Conservation (phyloP, 768 basidiomycete genomes). For the Lyophyllum atratum region DNA sequence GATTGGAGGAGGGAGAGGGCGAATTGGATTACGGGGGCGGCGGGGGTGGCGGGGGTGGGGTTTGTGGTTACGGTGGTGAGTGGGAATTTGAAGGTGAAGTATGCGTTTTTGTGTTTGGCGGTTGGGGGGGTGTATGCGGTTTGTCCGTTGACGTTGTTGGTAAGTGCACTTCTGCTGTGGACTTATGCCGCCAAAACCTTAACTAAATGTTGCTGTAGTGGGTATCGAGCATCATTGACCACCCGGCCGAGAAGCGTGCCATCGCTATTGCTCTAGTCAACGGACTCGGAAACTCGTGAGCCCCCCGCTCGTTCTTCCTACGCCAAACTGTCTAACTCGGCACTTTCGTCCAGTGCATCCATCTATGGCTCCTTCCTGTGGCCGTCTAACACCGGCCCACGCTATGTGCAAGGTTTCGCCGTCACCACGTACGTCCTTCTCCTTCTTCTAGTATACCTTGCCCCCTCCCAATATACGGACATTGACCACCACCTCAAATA, state of each 20-base stretch:
- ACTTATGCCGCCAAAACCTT: too few species aligned
- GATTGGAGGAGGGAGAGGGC: not conserved
- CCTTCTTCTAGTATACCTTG: not conserved
- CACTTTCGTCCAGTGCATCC: not conserved
- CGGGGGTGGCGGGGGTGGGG: not conserved
- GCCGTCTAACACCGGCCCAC: not conserved
- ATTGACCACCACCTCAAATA: not conserved
- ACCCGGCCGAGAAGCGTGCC: not conserved
- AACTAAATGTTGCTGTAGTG: not conserved
- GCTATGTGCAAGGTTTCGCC: not conserved
- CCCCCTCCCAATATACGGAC: not conserved
- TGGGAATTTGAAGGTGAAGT: not conserved
- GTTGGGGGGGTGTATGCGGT: not conserved
- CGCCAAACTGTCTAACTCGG: not conserved
- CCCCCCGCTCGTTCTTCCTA: not conserved
- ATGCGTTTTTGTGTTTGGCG: slow-evolving; percentile 1
- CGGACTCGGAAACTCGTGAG: not conserved
- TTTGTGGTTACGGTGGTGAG: not conserved
- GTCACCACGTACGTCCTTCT: not conserved
- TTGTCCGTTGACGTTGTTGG: slow-evolving; percentile 1
- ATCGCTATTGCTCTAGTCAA: not conserved
- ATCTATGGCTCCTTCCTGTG: not conserved
- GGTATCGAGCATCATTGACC: not conserved
- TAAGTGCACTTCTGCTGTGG: not conserved
- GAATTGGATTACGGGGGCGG: not conserved